A percentile compares a stretch with the other conserved stretches of the same genome.
These are phyloP conservation scores for Monosporozyma solicola DNA, from an alignment of 805 yeast species.

Conservation along the genomic window DNA sequence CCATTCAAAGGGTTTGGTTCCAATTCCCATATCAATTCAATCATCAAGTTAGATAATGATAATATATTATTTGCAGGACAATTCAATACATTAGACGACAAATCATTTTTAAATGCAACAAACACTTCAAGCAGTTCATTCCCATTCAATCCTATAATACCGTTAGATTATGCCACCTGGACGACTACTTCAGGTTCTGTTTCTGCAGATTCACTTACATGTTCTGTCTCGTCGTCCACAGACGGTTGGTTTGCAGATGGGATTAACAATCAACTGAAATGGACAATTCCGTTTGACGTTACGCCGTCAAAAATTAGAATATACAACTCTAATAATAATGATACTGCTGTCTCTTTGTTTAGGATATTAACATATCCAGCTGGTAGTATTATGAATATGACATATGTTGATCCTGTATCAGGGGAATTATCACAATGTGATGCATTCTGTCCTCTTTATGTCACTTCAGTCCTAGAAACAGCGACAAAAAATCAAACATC, in stretches of 20 bases:
- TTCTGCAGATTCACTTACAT: neutral
- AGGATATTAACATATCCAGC: constrained; percentile 71
- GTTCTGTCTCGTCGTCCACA: neutral
- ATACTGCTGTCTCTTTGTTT: constrained; percentile 46
- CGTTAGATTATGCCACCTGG: constrained; percentile 48
- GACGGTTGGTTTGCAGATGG: constrained; percentile 46
- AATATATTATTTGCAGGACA: constrained; percentile 74
- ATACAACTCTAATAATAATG: constrained; percentile 46
- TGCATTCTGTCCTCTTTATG: constrained; percentile 75
- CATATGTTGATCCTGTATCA: constrained; percentile 69
- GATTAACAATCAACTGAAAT: constrained; percentile 57
- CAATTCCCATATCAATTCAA: constrained; percentile 52
- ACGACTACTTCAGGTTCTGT: constrained; percentile 30
- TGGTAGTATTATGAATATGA: constrained; percentile 83
- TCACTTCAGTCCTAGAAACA: constrained; percentile 29
- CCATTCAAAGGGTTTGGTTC: constrained; percentile 73
- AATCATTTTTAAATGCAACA: constrained; percentile 23
- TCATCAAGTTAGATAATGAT: constrained; percentile 38
- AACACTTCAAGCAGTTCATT: constrained; percentile 23
- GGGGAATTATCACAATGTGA: constrained; percentile 60
- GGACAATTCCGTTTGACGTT: constrained; percentile 45
- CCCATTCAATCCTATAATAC: constrained; percentile 53
- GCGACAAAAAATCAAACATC: constrained; percentile 21
- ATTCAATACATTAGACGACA: constrained; percentile 54
- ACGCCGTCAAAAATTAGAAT: constrained; percentile 67